These are phyloP conservation scores for Curvularia eragrostidis DNA, from an alignment of 2,329 filamentous ascomycete species.

Conservation along the genomic window DNA sequence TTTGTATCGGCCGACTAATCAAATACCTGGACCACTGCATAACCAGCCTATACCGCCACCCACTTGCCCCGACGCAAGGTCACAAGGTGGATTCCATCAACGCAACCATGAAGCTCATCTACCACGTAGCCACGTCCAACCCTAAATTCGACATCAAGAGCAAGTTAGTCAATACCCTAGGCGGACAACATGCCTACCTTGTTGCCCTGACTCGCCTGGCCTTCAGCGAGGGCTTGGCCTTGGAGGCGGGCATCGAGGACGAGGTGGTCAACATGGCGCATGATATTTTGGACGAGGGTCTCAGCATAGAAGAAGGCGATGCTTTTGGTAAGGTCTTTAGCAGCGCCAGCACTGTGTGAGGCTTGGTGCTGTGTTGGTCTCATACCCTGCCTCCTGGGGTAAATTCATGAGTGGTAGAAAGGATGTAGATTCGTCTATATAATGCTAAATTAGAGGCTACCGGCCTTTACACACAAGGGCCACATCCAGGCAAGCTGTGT, in stretches of 20 bases:
- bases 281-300: conserved; percentile 77
- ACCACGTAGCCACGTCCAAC: conserved; percentile 66
- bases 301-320: conserved; percentile 81
- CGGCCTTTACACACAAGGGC: neutral
- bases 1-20: conserved; percentile 76
- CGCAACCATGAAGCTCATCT: conserved; percentile 65
- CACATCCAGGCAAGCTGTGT: neutral
- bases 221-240: conserved; percentile 79
- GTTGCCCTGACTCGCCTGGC: conserved; percentile 82
- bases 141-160: conserved; percentile 70
- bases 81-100: conserved; percentile 62
- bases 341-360: conserved; percentile 24
- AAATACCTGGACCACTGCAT: conserved; percentile 78
- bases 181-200: conserved; percentile 81
- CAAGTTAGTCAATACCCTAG: conserved; percentile 73
- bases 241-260: conserved; percentile 77
- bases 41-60: conserved; percentile 60
- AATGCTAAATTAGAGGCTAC: neutral
- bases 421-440: neutral
- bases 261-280: conserved; percentile 83
- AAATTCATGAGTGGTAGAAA: neutral
- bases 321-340: conserved; percentile 58
- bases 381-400: too few relatives aligned
- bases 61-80: conserved; percentile 44
- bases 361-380: neutral